Conservation (phyloP, 2,329 filamentous ascomycete genomes). For the Alternaria sp. region DNA sequence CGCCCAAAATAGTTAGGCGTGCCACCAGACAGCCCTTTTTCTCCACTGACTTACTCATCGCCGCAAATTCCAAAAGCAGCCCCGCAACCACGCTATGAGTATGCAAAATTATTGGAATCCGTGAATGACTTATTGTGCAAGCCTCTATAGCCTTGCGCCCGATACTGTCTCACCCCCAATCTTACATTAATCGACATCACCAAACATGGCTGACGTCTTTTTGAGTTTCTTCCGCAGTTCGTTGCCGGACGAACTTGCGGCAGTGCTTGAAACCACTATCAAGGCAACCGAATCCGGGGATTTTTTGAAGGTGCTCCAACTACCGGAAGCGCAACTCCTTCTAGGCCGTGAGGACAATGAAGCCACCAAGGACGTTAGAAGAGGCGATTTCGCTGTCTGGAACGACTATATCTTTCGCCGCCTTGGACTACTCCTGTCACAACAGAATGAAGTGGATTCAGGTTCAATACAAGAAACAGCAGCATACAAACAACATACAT, state of each 20-base stretch:
- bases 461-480: constrained; percentile 40
- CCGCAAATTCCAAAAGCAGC: constrained; percentile 30
- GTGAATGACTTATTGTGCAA: not conserved
- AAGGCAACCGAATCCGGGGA: constrained; percentile 53
- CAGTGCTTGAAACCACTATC: constrained; percentile 49
- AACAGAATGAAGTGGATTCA: constrained; percentile 36
- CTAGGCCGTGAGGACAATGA: constrained; percentile 52
- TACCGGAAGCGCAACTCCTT: constrained; percentile 51
- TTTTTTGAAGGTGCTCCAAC: constrained; percentile 51
- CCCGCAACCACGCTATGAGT: constrained; percentile 25
- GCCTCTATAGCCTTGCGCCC: not conserved
- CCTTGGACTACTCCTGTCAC: constrained; percentile 49
- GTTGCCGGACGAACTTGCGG: constrained; percentile 54
- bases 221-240: constrained; percentile 51
- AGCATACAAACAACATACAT: constrained; percentile 52
- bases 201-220: constrained; percentile 54
- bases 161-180: not conserved
- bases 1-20: constrained; percentile 33
- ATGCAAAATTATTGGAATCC: constrained; percentile 16
- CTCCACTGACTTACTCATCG: constrained; percentile 41
- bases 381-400: constrained; percentile 52
- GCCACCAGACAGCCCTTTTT: constrained; percentile 36
- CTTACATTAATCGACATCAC: not conserved
- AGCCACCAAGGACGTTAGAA: constrained; percentile 38
- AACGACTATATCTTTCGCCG: constrained; percentile 57